Evolutionary conservation across 2,329 filamentous ascomycete species (phyloP).

Genomic region (Venturia carpophila): DNA sequence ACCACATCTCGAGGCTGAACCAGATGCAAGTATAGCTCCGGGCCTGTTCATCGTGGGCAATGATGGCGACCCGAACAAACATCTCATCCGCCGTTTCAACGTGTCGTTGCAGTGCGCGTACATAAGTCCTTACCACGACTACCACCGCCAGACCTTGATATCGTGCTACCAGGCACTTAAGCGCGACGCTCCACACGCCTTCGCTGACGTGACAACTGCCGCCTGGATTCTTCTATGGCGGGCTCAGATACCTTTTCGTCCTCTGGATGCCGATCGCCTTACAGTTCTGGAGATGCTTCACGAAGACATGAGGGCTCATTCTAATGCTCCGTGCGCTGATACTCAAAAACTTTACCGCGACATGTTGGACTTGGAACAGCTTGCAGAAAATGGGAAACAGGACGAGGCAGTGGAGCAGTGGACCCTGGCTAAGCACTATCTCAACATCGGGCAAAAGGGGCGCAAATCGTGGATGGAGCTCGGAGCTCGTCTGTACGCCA

Average conservation of each 20-base stretch:
- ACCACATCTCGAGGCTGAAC: conserved; percentile 5
- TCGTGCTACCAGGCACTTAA: conserved; percentile 12
- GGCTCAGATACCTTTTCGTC: conserved; percentile 5
- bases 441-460: neutral
- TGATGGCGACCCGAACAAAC: neutral
- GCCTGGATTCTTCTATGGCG: conserved; percentile 14
- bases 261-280: conserved; percentile 5
- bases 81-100: conserved; percentile 2
- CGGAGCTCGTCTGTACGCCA: conserved; percentile 9
- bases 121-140: neutral
- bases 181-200: neutral
- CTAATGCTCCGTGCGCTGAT: neutral
- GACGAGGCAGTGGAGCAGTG: conserved; percentile 12
- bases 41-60: neutral
- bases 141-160: neutral
- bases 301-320: neutral
- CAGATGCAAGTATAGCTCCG: neutral
- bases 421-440: neutral
- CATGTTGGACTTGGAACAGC: conserved; percentile 7
- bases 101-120: neutral
- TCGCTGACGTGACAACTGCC: neutral
- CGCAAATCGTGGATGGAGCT: conserved; percentile 13
- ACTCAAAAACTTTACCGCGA: neutral
- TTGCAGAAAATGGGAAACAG: conserved; percentile 7
- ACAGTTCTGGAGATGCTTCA: neutral